These are phyloP conservation scores for Nakazawaea ambrosiae DNA, from an alignment of 805 yeast species.

Conservation along the genomic window DNA sequence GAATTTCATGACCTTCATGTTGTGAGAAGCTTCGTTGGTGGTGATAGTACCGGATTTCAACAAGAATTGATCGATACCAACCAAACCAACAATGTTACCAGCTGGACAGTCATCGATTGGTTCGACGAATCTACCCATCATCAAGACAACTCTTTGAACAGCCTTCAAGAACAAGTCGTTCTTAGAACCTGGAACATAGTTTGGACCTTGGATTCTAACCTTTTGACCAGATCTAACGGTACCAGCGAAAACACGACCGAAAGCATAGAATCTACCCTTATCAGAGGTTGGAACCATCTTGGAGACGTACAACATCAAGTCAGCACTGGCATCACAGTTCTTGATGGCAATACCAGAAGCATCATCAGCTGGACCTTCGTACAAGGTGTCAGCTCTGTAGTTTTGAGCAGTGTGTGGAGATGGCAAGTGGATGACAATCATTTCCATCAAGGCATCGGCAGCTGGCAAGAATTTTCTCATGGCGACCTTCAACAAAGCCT, in stretches of 20 bases:
- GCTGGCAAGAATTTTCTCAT: conserved; percentile 99
- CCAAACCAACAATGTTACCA: conserved; percentile 99
- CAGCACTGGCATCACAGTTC: conserved; percentile 98
- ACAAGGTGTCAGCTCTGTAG: conserved; percentile 98
- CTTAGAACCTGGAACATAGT: conserved; percentile 98
- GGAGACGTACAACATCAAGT: conserved; percentile 98
- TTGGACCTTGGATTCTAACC: conserved; percentile 99
- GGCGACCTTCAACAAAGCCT: conserved; percentile 95
- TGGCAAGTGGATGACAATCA: conserved; percentile 97
- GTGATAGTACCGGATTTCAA: conserved; percentile 99
- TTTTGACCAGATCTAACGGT: conserved; percentile 98
- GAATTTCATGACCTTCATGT: conserved; percentile 99
- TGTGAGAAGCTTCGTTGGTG: conserved; percentile 94
- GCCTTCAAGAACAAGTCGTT: conserved; percentile 96
- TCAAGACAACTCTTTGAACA: conserved; percentile 97
- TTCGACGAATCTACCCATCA: conserved; percentile 99
- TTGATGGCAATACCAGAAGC: conserved; percentile 85
- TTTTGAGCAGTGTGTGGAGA: conserved; percentile 98
- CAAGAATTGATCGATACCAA: conserved; percentile 99
- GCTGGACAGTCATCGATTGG: conserved; percentile 99
- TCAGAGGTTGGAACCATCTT: conserved; percentile 99
- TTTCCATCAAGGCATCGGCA: conserved; percentile 98
- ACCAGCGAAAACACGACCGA: conserved; percentile 99
- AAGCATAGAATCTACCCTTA: conserved; percentile 99
- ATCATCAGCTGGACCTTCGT: conserved; percentile 98